Percentiles rank a stretch among this genome's conserved stretches.
Evolutionary conservation across 306 rosid genomes (phyloP).

Genomic region (Prunus padus): DNA sequence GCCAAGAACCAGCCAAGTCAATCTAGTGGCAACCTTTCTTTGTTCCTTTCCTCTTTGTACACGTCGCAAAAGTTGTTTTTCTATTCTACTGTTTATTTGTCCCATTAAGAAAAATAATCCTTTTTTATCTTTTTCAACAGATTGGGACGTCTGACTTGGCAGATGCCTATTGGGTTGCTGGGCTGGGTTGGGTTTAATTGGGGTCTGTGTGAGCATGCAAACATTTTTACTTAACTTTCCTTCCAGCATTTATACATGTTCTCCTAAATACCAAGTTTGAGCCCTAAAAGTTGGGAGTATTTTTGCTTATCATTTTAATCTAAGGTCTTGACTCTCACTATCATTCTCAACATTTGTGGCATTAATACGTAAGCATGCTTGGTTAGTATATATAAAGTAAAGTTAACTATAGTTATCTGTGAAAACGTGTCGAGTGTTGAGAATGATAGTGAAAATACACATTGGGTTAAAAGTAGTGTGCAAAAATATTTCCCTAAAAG

Average conservation of each 20-base stretch:
- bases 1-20: neutral
- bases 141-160: neutral
- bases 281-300: neutral
- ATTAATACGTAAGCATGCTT: too few species aligned
- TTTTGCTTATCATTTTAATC: too few species aligned
- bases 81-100: slow-evolving; percentile 2
- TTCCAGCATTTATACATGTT: neutral
- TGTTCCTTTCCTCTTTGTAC: slow-evolving; percentile 3
- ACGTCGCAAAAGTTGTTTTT: neutral
- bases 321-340: too few species aligned
- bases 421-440: too few species aligned
- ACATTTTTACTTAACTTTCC: neutral
- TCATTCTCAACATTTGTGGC: too few species aligned
- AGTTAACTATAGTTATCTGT: too few species aligned
- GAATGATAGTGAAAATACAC: too few species aligned
- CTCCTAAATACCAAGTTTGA: neutral
- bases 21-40: neutral
- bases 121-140: neutral
- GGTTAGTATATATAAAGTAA: too few species aligned
- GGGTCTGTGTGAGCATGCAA: neutral
- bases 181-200: neutral
- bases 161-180: neutral
- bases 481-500: too few species aligned
- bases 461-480: too few species aligned
- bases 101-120: neutral